Conservation (phyloP, 1,139 yeast genomes). For the Candida labiduridarum region DNA sequence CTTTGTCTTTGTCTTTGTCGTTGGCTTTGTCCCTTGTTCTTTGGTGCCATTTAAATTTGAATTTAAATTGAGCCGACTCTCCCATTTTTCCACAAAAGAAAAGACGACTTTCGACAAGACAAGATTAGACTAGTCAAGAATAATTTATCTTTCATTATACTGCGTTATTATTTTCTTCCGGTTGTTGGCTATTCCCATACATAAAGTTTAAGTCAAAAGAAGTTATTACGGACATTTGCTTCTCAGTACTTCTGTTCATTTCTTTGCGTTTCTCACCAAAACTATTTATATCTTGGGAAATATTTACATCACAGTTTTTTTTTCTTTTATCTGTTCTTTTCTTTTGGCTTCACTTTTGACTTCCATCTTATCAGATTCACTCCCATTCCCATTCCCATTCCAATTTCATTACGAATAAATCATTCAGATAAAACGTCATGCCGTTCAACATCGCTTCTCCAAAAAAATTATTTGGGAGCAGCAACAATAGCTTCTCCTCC, state of each 20-base stretch:
- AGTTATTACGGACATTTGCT: background rate
- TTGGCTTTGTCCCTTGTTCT: background rate
- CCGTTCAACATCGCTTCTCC: slow-evolving; percentile 3
- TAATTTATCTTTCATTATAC: background rate
- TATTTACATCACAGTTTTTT: background rate
- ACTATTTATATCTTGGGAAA: too few species aligned
- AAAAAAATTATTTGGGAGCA: background rate
- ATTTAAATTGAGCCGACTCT: background rate
- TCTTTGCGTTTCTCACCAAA: background rate
- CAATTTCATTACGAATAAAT: too few species aligned
- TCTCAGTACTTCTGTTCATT: background rate
- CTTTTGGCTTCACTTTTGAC: background rate
- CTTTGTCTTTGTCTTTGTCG: background rate
- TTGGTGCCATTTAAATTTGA: background rate
- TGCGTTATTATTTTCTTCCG: background rate
- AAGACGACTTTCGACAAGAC: background rate
- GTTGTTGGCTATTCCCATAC: background rate
- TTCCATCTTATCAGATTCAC: background rate
- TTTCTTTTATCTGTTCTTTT: background rate
- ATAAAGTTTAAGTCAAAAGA: background rate
- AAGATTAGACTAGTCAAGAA: background rate
- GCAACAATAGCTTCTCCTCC: background rate
- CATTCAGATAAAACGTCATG: background rate
- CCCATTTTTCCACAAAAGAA: slow-evolving; percentile 1
- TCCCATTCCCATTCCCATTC: background rate